Evolutionary conservation across 306 rosid species (phyloP).

Genomic region (Macrotyloma uniflorum): DNA sequence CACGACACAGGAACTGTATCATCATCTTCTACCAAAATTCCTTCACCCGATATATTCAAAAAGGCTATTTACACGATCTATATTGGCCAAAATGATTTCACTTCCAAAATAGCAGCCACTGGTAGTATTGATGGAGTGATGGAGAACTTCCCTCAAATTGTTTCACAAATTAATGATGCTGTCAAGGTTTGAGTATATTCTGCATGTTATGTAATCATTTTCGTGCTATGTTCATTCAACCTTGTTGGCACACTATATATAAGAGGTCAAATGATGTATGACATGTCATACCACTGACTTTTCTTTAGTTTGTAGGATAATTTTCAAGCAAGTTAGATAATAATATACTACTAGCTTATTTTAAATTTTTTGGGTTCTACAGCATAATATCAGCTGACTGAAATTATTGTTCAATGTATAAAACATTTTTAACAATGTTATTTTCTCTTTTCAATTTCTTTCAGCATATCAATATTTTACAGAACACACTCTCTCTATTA

Average conservation of each 20-base stretch:
- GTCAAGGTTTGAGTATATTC: conserved; percentile 53
- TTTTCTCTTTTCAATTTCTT: too few species aligned
- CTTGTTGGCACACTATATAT: background rate
- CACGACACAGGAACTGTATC: background rate
- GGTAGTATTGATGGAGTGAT: conserved; percentile 63
- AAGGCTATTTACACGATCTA: conserved; percentile 73
- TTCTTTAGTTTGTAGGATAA: too few species aligned
- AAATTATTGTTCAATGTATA: too few species aligned
- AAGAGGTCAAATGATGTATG: too few species aligned
- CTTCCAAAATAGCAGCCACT: conserved; percentile 63
- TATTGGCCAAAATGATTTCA: conserved; percentile 94
- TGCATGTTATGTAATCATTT: background rate
- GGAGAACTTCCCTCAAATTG: conserved; percentile 64
- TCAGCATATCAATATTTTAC: too few species aligned
- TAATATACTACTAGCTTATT: too few species aligned
- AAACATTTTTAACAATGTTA: background rate
- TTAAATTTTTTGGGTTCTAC: too few species aligned
- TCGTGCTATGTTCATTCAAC: background rate
- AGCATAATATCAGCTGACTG: background rate
- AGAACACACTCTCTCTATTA: too few species aligned
- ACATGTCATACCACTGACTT: too few species aligned
- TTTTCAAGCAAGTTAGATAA: too few species aligned
- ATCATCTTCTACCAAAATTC: conserved; percentile 45
- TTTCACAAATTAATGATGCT: conserved; percentile 62
- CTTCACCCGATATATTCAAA: conserved; percentile 62